Percentiles rank a stretch among this genome's conserved stretches.
These are phyloP conservation scores for Trametes coccinea DNA, from an alignment of 768 basidiomycete genomes.

Conservation along the genomic window DNA sequence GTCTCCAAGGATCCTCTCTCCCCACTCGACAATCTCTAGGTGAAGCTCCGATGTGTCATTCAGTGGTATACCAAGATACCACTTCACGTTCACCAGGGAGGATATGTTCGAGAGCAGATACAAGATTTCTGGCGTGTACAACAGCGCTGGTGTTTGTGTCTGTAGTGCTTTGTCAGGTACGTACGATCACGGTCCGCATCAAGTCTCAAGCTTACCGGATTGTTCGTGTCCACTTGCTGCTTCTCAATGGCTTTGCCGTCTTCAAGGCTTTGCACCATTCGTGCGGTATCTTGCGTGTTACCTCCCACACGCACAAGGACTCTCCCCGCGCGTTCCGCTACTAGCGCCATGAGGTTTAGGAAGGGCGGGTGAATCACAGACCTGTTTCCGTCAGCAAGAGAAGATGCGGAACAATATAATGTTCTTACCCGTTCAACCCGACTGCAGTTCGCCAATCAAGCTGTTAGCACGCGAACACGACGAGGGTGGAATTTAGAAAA, in stretches of 20 bases:
- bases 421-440: slow-evolving; percentile 50
- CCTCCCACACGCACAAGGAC: slow-evolving; percentile 45
- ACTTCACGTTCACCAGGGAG: slow-evolving; percentile 43
- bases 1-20: slow-evolving; percentile 44
- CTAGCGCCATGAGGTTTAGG: slow-evolving; percentile 48
- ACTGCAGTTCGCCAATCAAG: slow-evolving; percentile 34
- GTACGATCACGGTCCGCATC: no score
- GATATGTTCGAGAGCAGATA: slow-evolving; percentile 51
- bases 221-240: slow-evolving; percentile 36
- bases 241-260: slow-evolving; percentile 57
- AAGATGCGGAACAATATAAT: no score
- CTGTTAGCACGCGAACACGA: slow-evolving; percentile 1
- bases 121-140: slow-evolving; percentile 50
- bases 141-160: slow-evolving; percentile 54
- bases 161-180: slow-evolving; percentile 14
- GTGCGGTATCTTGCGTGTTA: slow-evolving; percentile 50
- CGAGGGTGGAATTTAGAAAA: no score
- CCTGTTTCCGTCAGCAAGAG: slow-evolving; percentile 30
- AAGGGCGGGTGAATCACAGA: slow-evolving; percentile 55
- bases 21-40: slow-evolving; percentile 40
- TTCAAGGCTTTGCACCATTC: slow-evolving; percentile 40
- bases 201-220: slow-evolving; percentile 30
- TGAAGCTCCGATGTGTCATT: slow-evolving; percentile 32
- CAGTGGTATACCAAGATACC: slow-evolving; percentile 45
- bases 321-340: slow-evolving; percentile 43